Evolutionary conservation across 805 yeast genomes (phyloP), one percentile per base, ranked within the genome.

Genomic region (Wickerhamomyces hampshirensis): DNA sequence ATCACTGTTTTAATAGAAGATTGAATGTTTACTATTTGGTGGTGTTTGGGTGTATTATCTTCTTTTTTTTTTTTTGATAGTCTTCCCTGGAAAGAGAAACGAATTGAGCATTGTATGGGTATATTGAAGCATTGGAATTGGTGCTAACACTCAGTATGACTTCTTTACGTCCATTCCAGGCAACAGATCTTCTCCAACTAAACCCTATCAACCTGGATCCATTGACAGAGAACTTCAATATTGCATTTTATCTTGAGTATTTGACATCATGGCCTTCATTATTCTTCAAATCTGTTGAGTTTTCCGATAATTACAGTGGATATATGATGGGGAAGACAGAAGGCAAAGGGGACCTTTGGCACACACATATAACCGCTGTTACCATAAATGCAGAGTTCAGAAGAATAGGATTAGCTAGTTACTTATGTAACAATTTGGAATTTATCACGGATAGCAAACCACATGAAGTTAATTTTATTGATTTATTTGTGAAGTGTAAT

Each of bases 271-370:
- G 97, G 96, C 98, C 98, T 6, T 71, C 87, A 23, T 64, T 93
- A 31, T 83, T 88, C 60, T 91, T 88, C 73, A 83, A 87, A 55
- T 75, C 89, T 9, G 64, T 63, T 2, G 80, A 73, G 44, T 52
- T 65, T 11, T 60, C 66, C 0, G 58, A 60, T 42, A 43, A 28
- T 6, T 44, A 57, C 5, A 63, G 84, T 23, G 91, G 89, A 1
- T 83, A 84, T 55, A 81, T 93, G 95, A 77, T 93, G 77, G 98
- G 94, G n/a, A 93, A 93, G 58, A 80, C 95, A 1, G 98, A 93
- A 58, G 98, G 98, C 0, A 67, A 67, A 26, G 76, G 71, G 5
- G 75, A 71, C 31, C 93, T 88, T 41, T 91, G 97, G 96, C 99
- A 93, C 55, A 77, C 95, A 1, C 99, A 93, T 58, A 88, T 93